Conservation (phyloP, 352 stramenopile genomes). For the Globisporangium sylvaticum region DNA sequence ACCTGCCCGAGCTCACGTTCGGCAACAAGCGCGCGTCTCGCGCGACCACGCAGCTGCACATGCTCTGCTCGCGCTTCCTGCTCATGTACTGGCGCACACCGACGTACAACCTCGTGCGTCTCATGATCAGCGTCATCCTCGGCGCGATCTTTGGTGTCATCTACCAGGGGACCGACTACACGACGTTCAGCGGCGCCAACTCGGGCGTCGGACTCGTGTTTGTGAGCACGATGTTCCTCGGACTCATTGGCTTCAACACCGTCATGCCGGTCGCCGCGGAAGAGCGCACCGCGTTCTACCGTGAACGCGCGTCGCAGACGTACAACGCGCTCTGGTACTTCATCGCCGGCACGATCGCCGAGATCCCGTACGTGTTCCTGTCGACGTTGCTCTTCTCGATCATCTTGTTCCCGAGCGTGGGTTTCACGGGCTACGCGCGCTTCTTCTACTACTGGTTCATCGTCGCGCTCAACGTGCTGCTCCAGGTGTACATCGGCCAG, state of each 20-base stretch:
- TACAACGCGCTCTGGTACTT: conserved; percentile 87
- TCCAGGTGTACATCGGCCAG: conserved; percentile 49
- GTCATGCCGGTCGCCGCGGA: conserved; percentile 75
- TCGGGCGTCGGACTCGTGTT: conserved; percentile 76
- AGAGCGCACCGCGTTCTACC: conserved; percentile 91
- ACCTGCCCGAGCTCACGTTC: conserved; percentile 39
- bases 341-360: conserved; percentile 69
- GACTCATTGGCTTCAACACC: conserved; percentile 75
- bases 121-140: conserved; percentile 67
- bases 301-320: conserved; percentile 87
- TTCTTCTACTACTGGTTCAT: conserved; percentile 49
- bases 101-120: conserved; percentile 78
- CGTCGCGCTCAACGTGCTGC: conserved; percentile 36
- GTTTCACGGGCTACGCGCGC: conserved; percentile 27
- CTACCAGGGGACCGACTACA: conserved; percentile 58
- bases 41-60: conserved; percentile 24
- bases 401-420: conserved; percentile 46
- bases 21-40: conserved; percentile 30
- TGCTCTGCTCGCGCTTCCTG: conserved; percentile 55
- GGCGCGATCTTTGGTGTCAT: conserved; percentile 72
- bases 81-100: conserved; percentile 86
- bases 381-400: conserved; percentile 29
- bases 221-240: conserved; percentile 75
- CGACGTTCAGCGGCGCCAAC: conserved; percentile 39
- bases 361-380: conserved; percentile 62